These are phyloP conservation scores for Wickerhamiella nectarea DNA, from an alignment of 805 yeast genomes.

Conservation along the genomic window DNA sequence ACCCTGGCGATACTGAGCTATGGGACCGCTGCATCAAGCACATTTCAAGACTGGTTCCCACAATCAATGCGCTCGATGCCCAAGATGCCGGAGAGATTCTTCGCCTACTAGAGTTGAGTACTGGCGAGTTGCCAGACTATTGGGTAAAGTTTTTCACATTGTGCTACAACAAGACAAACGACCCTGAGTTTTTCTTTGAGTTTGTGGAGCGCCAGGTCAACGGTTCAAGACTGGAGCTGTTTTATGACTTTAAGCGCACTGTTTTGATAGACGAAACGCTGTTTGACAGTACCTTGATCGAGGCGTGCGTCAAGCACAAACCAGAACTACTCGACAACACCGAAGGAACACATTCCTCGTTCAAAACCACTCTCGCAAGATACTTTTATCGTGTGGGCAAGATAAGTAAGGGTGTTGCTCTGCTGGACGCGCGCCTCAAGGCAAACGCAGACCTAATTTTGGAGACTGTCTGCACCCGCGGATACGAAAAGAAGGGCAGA, in stretches of 20 bases:
- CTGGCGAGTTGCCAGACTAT: not conserved
- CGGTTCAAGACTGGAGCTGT: not conserved
- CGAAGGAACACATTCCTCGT: not conserved
- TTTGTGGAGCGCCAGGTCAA: not conserved
- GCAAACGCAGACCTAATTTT: constrained; percentile 1
- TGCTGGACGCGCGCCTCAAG: not conserved
- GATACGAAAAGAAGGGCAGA: not conserved
- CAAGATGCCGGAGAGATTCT: not conserved
- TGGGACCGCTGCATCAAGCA: not conserved
- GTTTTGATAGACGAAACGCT: not conserved
- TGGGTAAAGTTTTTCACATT: not conserved
- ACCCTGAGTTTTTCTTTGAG: constrained; percentile 1
- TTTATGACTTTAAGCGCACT: not conserved
- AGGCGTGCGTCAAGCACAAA: not conserved
- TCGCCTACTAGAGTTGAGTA: not conserved
- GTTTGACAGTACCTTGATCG: not conserved
- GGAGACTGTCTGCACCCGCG: not conserved
- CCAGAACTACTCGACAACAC: not conserved
- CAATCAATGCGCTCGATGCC: not conserved
- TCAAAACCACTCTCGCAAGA: not conserved
- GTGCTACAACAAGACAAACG: not conserved
- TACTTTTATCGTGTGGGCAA: constrained; percentile 1
- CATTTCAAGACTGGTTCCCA: not conserved
- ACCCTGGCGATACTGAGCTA: not conserved
- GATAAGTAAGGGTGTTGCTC: not conserved